phyloP scores from a whole-genome alignment of 148 eudicot species.

The Persicaria maculosa region DNA sequence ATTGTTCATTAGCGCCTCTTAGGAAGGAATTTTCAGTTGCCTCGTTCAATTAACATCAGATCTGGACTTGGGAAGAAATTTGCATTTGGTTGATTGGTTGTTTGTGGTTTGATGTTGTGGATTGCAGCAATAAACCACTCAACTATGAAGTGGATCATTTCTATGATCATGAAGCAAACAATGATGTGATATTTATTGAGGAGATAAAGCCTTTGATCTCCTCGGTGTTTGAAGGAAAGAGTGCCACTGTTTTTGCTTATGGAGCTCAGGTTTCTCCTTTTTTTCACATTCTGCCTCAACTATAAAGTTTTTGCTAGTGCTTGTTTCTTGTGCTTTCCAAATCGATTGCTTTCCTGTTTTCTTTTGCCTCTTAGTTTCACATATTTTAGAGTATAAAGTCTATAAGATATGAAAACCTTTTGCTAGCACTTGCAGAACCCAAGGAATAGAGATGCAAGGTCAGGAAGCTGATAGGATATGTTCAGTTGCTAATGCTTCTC shows the following conservation, averaged over 20 bases:
- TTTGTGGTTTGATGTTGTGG: background rate
- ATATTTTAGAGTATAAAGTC: background rate
- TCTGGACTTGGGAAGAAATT: background rate
- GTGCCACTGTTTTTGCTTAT: conserved; percentile 54
- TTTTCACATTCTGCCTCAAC: background rate
- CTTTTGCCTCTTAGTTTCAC: background rate
- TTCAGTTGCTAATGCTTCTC: no score
- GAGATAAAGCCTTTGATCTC: conserved; percentile 62
- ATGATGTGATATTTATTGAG: conserved; percentile 31
- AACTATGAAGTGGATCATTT: conserved; percentile 62
- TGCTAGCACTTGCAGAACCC: background rate
- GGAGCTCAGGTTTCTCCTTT: conserved; percentile 65
- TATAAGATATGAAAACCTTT: background rate
- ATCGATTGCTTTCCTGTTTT: background rate
- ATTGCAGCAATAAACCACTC: conserved; percentile 2
- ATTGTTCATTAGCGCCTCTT: background rate
- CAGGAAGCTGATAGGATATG: no score
- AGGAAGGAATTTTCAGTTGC: background rate
- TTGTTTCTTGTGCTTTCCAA: background rate
- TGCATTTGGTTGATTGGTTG: background rate
- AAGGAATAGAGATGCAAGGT: no score
- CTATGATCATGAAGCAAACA: conserved; percentile 49
- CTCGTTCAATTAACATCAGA: background rate
- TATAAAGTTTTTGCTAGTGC: background rate
- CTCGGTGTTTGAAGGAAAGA: conserved; percentile 48